Conservation (phyloP, 148 eudicot genomes). For the Vaccinium myrtillus region DNA sequence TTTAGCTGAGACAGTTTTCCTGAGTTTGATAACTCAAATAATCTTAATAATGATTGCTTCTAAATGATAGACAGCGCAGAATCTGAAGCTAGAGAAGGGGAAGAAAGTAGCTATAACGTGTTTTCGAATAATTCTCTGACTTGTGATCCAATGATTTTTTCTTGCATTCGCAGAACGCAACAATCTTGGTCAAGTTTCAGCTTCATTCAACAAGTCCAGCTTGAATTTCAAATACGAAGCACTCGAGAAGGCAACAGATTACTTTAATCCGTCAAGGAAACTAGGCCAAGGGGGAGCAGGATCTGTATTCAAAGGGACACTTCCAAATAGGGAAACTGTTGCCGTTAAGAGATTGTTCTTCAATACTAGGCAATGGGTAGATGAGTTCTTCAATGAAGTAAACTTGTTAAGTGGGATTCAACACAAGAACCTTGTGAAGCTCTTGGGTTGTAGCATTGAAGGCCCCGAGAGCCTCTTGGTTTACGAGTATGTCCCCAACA, state of each 20-base stretch:
- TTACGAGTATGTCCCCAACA: constrained; percentile 63
- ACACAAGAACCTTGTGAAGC: constrained; percentile 75
- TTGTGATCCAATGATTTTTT: not conserved
- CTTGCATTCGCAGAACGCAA: constrained; percentile 30
- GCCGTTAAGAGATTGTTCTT: constrained; percentile 69
- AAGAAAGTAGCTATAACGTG: not conserved
- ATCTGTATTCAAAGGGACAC: constrained; percentile 61
- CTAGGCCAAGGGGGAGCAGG: constrained; percentile 81
- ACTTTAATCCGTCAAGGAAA: constrained; percentile 41
- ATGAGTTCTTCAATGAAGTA: constrained; percentile 73
- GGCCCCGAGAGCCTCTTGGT: constrained; percentile 79
- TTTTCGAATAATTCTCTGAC: not conserved
- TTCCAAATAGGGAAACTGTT: constrained; percentile 39
- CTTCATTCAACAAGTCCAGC: constrained; percentile 38
- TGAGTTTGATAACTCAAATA: not conserved
- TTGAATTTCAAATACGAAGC: constrained; percentile 53
- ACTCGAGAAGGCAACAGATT: constrained; percentile 57
- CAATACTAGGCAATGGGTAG: constrained; percentile 58
- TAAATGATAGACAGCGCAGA: not conserved
- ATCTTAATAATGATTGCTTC: not conserved
- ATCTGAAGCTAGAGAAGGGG: not conserved
- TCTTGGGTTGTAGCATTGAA: constrained; percentile 66
- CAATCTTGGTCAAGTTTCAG: constrained; percentile 36
- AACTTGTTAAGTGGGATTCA: constrained; percentile 61
- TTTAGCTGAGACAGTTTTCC: not conserved